These are phyloP conservation scores for Piromyces finnis DNA, from an alignment of 192 early-diverging fungal genomes.

Conservation along the genomic window DNA sequence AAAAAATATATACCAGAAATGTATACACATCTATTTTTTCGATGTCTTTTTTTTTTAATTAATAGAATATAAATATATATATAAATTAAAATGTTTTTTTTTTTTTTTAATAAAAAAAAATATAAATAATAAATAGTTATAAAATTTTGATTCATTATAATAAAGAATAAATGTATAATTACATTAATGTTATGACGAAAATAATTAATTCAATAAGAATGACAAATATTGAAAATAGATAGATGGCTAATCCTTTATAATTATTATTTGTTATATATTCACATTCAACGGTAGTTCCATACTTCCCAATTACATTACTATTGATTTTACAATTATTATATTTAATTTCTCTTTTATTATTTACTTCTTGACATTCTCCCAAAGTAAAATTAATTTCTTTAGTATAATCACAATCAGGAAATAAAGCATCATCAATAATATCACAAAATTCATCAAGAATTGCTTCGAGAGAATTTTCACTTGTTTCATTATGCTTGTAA, in stretches of 20 bases:
- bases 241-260: neutral
- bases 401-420: neutral
- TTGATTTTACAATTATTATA: neutral
- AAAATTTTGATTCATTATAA: too few species aligned
- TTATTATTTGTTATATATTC: neutral
- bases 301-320: neutral
- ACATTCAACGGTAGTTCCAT: neutral
- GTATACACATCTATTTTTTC: neutral
- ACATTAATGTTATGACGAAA: too few species aligned
- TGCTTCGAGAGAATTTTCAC: neutral
- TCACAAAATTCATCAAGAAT: neutral
- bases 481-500: neutral
- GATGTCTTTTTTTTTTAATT: neutral
- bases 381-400: neutral
- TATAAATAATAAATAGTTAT: too few species aligned
- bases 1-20: neutral
- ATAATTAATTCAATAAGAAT: too few species aligned
- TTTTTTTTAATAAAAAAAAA: too few species aligned
- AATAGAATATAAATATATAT: too few species aligned
- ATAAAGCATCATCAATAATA: neutral
- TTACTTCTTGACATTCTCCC: neutral
- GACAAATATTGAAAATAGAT: too few species aligned
- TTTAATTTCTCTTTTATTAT: neutral
- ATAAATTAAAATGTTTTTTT: too few species aligned
- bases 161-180: too few species aligned